Evolutionary conservation across 2,329 filamentous ascomycete species (phyloP).

Genomic region (Alternaria sp.): DNA sequence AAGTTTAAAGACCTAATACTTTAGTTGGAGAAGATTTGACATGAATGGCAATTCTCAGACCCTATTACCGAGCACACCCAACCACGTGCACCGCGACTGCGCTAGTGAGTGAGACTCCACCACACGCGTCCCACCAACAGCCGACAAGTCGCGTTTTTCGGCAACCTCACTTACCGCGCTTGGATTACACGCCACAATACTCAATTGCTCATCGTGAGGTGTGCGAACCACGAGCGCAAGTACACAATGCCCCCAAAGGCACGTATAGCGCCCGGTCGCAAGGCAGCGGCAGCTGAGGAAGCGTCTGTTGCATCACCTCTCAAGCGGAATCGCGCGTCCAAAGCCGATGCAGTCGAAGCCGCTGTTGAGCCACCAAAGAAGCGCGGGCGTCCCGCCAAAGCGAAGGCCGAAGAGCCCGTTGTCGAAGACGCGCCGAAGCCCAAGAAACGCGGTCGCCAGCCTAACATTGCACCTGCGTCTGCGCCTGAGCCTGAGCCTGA

Average conservation of each 20-base stretch:
- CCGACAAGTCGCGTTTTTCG: neutral
- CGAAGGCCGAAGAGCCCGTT: constrained; percentile 11
- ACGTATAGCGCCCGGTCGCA: constrained; percentile 19
- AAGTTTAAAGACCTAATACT: too few relatives aligned
- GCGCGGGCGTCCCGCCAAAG: constrained; percentile 33
- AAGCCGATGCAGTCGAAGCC: constrained; percentile 1
- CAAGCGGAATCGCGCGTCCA: constrained; percentile 32
- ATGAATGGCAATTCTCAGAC: neutral
- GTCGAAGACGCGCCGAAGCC: constrained; percentile 16
- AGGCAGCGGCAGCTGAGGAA: constrained; percentile 13
- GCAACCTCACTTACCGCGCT: neutral
- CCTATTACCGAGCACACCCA: neutral
- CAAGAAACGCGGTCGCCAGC: constrained; percentile 25
- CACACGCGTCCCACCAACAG: neutral
- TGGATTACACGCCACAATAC: neutral
- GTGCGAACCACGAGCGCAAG: neutral
- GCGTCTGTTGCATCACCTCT: constrained; percentile 13
- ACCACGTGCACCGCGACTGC: neutral
- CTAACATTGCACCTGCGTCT: constrained; percentile 11
- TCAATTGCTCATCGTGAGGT: neutral
- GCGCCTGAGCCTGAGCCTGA: neutral
- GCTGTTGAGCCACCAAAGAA: constrained; percentile 26
- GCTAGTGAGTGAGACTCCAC: neutral
- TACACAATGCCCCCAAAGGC: constrained; percentile 26
- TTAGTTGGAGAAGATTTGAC: neutral